Base-by-base conservation (phyloP, 139 green algal genomes). In the Nannochloris sp. region DNA sequence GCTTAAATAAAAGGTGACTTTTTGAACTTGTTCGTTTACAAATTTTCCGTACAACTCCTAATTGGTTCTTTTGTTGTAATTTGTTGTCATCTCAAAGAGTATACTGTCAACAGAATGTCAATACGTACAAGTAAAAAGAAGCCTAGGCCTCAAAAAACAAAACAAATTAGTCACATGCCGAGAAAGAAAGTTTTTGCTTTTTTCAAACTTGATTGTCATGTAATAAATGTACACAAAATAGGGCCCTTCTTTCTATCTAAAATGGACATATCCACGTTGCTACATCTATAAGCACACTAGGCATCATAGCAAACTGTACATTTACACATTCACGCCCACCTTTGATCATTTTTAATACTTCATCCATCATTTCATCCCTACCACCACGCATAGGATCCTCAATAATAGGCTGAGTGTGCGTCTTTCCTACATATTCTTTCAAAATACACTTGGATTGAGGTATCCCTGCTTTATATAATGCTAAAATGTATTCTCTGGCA, bases 311-410 rank as follows among this genome's bases (percentile, higher is more conserved):
- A 12, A 77, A 68, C 42, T 84, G 79, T 4, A 14, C 13, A 59
- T 73, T 62, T 8, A 36, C 36, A 7, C 32, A 34, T 60, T 44
- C 9, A 54, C 64, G 29, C 46, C 10, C 4, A 48, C 19, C 23
- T 65, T 29, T n/a, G 27, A 86, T 72, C 61, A 75, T 34, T 5
- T 60, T 65, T 32, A 86, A 56, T 10, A 86, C 66, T 35, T 82
- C 76, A 37, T 83, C 77, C 65, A 74, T 76, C 19, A 85, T 57
- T 51, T 72, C 54, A 53, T 80, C 75, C 30, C 42, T 54, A 2
- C 64, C 60, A 4, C 71, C 78, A 12, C 75, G 67, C 80, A 85
- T 85, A 1, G 77, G 77, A 37, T 85, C 77, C 70, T 86, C 80
- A 12, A 86, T 69, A 34, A 85, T 65, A 2, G 80, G 80, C 54